Percentiles rank a stretch among this genome's conserved stretches.
Conservation (phyloP, 768 basidiomycete genomes). For the Pleurotus pulmonarius region DNA sequence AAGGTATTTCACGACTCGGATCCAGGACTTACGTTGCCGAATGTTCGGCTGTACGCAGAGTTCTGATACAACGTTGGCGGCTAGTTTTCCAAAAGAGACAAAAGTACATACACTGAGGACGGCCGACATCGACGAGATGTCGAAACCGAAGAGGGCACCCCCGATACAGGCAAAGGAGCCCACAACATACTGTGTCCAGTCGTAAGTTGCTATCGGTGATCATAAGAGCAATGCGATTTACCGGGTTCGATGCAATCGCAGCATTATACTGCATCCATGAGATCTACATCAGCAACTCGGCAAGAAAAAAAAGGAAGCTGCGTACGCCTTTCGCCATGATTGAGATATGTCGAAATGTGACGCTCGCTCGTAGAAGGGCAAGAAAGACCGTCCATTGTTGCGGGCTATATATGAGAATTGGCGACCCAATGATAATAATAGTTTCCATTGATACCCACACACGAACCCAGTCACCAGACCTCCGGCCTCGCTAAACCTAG, state of each 20-base stretch:
- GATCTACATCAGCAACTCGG: background rate
- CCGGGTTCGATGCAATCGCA: constrained; percentile 56
- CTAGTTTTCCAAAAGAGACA: background rate
- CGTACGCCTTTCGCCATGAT: constrained; percentile 4
- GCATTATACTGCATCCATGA: constrained; percentile 40
- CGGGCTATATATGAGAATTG: background rate
- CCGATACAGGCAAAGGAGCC: constrained; percentile 82
- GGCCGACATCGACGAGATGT: constrained; percentile 82
- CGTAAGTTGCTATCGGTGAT: background rate
- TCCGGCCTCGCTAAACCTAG: background rate
- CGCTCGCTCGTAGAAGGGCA: background rate
- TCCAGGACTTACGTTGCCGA: constrained; percentile 26
- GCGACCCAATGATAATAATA: background rate
- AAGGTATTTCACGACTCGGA: background rate
- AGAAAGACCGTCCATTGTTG: background rate
- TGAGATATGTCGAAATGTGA: background rate
- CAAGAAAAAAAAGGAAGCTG: background rate
- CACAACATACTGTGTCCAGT: constrained; percentile 55
- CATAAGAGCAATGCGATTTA: constrained; percentile 16
- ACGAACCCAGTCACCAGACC: constrained; percentile 3
- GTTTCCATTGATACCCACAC: background rate
- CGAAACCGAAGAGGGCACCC: constrained; percentile 74
- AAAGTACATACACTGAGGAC: constrained; percentile 48
- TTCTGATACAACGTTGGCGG: constrained; percentile 24
- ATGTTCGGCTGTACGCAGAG: constrained; percentile 30